Evolutionary conservation across 257 asterid genomes (phyloP), one percentile per base, ranked within the genome.

Genomic region (Vinca minor): DNA sequence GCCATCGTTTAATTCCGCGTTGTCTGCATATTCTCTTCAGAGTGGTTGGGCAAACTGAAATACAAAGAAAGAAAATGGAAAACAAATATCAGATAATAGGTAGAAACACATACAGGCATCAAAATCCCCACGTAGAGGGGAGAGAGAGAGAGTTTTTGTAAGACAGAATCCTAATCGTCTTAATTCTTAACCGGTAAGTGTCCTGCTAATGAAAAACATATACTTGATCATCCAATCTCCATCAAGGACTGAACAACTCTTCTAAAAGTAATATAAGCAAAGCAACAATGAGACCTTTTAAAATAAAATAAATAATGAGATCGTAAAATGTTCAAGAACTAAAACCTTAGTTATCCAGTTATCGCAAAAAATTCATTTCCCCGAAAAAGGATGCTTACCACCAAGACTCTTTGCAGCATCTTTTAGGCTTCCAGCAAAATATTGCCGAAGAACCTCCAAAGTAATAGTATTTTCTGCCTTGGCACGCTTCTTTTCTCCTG

Each of bases 11-110:
- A 36, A 92, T 88, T 18, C 96, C 96, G n/a, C 86, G 86, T 64
- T 85, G 94, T 75, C 98, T 78, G 84, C 98, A 92, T 83, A 92
- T 88, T 83, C 96, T 85, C 89, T 92, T 92, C 88, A 92, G 77
- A 10, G 98, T 92, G 28, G 98, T 92, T 26, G 96, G 95, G 64
- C 98, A 92, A 70, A 92, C 98, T 92, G 88, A 71, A 81, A 59
- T 17, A 41, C 25, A 42, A 20, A n/a, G n/a, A 42, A 23, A 63
- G 4, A 49, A 44, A 44, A 18, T 8, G 26, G 39, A 67, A 62
- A 67, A 44, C 18, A 31, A 42, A 23, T 39, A 50, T 34, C 35
- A 56, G 65, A 32, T n/a, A 66, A 42, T 47, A 32, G 52, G n/a
- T n/a, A n/a, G n/a, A n/a, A 57, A 56, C 13, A 20, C 35, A 31